These are phyloP conservation scores for Clonostachys rosea DNA, from an alignment of 2,329 filamentous ascomycete genomes.

Conservation along the genomic window DNA sequence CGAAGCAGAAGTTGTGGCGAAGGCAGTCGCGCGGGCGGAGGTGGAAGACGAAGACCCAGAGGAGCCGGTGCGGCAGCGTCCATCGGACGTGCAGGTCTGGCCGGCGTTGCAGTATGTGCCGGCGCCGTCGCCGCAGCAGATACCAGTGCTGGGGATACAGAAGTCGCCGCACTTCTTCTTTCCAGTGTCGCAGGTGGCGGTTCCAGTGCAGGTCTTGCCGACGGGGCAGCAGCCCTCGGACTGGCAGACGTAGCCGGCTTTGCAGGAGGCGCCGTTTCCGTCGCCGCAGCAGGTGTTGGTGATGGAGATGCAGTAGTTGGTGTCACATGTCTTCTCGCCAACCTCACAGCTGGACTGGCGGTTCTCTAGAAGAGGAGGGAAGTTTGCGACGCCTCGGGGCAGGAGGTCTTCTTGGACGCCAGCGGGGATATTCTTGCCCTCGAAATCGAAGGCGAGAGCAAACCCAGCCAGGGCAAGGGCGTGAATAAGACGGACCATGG, in stretches of 20 bases:
- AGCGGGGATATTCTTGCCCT: no score
- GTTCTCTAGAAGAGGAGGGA: no score
- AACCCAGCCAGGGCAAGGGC: no score
- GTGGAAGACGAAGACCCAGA: neutral
- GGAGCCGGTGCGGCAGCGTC: conserved; percentile 2
- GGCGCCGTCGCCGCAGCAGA: conserved; percentile 3
- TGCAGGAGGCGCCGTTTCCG: conserved; percentile 20
- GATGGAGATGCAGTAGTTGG: conserved; percentile 17
- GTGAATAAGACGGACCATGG: no score
- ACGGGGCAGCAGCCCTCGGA: conserved; percentile 20
- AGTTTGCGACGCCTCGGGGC: no score
- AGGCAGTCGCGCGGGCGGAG: no score
- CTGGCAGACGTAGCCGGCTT: conserved; percentile 19
- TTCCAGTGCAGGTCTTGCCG: conserved; percentile 22
- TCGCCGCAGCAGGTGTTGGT: conserved; percentile 18
- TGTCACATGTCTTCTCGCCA: no score
- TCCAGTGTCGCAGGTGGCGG: conserved; percentile 6
- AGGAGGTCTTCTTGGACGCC: no score
- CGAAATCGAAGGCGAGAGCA: no score
- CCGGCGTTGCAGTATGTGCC: conserved; percentile 3
- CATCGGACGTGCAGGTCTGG: conserved; percentile 4
- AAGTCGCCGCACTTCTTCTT: conserved; percentile 8
- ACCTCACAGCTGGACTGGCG: no score
- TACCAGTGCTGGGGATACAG: conserved; percentile 10
- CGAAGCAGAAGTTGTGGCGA: no score